Evolutionary conservation across 2,329 filamentous ascomycete species (phyloP).

Genomic region (Cladosporium phlei): DNA sequence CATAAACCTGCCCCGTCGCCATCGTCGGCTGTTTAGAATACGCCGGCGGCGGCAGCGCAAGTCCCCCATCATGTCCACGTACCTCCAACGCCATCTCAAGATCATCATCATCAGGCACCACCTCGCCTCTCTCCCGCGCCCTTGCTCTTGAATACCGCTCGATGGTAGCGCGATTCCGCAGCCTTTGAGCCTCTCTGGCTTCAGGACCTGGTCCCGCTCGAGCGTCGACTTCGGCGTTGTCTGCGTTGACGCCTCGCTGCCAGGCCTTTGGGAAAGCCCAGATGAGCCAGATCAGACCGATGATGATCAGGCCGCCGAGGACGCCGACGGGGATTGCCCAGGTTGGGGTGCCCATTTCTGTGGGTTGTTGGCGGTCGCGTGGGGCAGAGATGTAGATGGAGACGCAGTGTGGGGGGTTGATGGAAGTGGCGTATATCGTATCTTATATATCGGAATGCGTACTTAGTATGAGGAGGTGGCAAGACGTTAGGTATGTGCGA

Average conservation of each 20-base stretch:
- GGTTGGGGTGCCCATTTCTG: conserved; percentile 18
- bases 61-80: neutral
- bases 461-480: too few relatives aligned
- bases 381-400: too few relatives aligned
- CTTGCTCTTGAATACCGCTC: conserved; percentile 18
- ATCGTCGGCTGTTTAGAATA: neutral
- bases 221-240: conserved; percentile 18
- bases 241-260: conserved; percentile 20
- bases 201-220: neutral
- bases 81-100: conserved; percentile 2
- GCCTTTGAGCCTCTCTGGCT: conserved; percentile 16
- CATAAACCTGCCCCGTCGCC: neutral
- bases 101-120: conserved; percentile 1
- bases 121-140: conserved; percentile 17
- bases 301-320: conserved; percentile 21
- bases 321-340: conserved; percentile 28
- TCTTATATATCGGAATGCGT: too few relatives aligned
- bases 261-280: conserved; percentile 28
- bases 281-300: conserved; percentile 25
- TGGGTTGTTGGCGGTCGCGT: too few relatives aligned
- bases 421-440: too few relatives aligned
- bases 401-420: too few relatives aligned
- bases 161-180: conserved; percentile 18
- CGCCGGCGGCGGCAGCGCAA: neutral
- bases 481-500: too few relatives aligned